phyloP scores from a whole-genome alignment of 345 rosid species.

The Viola odorata region DNA sequence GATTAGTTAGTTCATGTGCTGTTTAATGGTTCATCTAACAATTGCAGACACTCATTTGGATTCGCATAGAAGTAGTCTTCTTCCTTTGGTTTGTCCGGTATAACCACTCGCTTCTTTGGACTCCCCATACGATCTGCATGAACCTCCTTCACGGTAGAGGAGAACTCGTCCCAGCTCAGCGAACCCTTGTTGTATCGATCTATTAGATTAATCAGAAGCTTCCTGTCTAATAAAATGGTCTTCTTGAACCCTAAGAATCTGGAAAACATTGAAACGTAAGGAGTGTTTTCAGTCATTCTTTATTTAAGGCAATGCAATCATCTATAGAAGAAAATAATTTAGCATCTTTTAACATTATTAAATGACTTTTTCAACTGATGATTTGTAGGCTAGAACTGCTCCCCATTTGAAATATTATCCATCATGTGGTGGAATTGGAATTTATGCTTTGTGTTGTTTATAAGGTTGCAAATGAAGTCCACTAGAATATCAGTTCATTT shows the following conservation, averaged over 20 bases:
- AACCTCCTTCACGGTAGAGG: conserved; percentile 54
- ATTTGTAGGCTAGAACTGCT: no score
- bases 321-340: no score
- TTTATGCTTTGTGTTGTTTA: not conserved
- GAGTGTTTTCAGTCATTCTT: not conserved
- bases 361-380: no score
- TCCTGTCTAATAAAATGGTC: conserved; percentile 64
- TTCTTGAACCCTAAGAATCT: conserved; percentile 95
- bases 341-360: no score
- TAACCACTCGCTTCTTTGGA: conserved; percentile 50
- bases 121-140: conserved; percentile 73
- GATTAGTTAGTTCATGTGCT: conserved; percentile 30
- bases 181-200: conserved; percentile 59
- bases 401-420: not conserved
- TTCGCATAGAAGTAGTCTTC: conserved; percentile 94
- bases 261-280: conserved; percentile 12
- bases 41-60: conserved; percentile 86
- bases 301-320: not conserved
- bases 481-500: not conserved
- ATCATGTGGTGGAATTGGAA: not conserved
- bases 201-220: conserved; percentile 60
- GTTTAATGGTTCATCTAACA: conserved; percentile 58
- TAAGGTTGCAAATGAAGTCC: not conserved
- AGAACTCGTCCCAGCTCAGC: conserved; percentile 80
- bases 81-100: conserved; percentile 83